Percentiles rank a stretch among this genome's conserved stretches.
phyloP scores from a whole-genome alignment of 1,284 basidiomycete species.

The Bothia castanella region DNA sequence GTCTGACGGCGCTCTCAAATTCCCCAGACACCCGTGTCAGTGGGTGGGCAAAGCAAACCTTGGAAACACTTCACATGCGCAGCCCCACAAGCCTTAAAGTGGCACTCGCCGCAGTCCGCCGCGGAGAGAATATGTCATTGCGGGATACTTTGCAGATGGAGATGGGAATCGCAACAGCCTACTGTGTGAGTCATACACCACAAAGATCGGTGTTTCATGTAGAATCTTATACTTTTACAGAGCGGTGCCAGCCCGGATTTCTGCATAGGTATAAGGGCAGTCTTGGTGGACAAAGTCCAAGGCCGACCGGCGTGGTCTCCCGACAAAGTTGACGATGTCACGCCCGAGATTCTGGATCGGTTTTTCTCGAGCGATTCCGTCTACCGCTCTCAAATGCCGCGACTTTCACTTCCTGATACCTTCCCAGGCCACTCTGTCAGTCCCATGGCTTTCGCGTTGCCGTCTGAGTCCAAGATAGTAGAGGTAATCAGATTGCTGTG shows the following conservation, averaged over 20 bases:
- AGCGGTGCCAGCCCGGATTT: conserved; percentile 80
- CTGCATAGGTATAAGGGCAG: conserved; percentile 69
- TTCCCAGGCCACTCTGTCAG: conserved; percentile 29
- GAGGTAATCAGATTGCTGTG: conserved; percentile 57
- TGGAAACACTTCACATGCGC: conserved; percentile 59
- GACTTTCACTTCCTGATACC: conserved; percentile 44
- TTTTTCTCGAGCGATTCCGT: conserved; percentile 58
- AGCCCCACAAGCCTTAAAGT: conserved; percentile 92
- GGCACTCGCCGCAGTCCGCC: conserved; percentile 72
- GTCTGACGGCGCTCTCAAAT: conserved; percentile 47
- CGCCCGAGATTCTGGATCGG: conserved; percentile 49
- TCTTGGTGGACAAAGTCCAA: conserved; percentile 60
- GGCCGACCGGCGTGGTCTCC: conserved; percentile 67
- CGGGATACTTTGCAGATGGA: conserved; percentile 77
- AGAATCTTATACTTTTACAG: conserved; percentile 38
- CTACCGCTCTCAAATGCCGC: conserved; percentile 47
- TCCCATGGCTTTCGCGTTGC: conserved; percentile 59
- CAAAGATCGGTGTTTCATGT: conserved; percentile 13
- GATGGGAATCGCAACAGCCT: conserved; percentile 73
- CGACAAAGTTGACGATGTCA: conserved; percentile 52
- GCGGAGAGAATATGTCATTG: conserved; percentile 61
- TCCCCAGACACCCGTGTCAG: conserved; percentile 46
- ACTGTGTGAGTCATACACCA: conserved; percentile 56
- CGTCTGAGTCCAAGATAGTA: conserved; percentile 64
- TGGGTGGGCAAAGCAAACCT: conserved; percentile 73